Conservation (phyloP, 2,329 filamentous ascomycete species). For the Rhynchosporium graminicola region DNA sequence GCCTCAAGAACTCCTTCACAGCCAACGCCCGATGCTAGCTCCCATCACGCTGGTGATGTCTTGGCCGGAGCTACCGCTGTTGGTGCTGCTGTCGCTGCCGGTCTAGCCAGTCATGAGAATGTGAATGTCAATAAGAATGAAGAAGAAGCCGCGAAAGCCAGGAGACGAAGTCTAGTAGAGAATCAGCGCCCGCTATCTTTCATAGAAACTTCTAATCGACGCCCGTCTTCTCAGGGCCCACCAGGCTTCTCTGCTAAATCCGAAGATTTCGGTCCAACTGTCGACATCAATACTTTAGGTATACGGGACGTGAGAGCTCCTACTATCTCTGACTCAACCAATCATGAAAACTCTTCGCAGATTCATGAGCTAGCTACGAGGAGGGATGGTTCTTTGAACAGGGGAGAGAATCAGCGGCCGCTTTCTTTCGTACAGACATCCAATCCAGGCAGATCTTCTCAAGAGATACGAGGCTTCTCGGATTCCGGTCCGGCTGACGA, state of each 20-base stretch:
- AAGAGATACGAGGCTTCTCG: no score
- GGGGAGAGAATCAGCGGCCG: no score
- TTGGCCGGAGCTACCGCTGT: not conserved
- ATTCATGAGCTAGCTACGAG: no score
- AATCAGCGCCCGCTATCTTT: conserved; percentile 5
- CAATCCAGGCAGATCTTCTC: no score
- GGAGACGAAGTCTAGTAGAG: not conserved
- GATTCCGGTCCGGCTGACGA: not conserved
- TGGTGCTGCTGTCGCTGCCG: not conserved
- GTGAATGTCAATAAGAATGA: not conserved
- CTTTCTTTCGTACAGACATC: no score
- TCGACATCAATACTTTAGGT: conserved; percentile 12
- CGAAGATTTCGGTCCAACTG: not conserved
- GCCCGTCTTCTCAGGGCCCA: not conserved
- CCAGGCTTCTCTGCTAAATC: not conserved
- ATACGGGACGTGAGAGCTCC: not conserved
- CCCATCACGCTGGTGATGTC: not conserved
- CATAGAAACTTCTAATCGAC: not conserved
- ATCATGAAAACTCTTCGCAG: no score
- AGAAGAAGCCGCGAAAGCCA: not conserved
- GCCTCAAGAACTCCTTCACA: not conserved
- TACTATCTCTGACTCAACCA: no score
- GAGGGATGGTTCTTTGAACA: no score
- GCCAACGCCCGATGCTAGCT: not conserved
- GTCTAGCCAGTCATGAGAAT: not conserved